Percentiles rank a stretch among this genome's conserved stretches.
Conservation (phyloP, 2,329 filamentous ascomycete species). For the Apiospora sp. region DNA sequence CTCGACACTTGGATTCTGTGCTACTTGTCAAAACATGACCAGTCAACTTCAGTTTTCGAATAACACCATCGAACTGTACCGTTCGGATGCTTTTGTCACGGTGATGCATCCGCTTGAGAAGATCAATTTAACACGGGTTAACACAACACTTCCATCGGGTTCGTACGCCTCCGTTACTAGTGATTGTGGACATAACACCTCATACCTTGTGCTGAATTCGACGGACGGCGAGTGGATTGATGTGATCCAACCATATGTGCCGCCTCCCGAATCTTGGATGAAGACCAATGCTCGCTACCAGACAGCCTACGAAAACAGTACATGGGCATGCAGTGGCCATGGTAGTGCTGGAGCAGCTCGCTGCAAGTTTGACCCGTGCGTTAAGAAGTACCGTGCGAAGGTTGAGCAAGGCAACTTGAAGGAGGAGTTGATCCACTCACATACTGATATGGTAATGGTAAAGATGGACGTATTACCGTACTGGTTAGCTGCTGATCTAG, state of each 20-base stretch:
- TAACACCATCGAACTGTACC: too few species aligned
- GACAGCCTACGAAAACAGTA: neutral
- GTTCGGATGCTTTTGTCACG: too few species aligned
- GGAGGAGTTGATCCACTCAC: neutral
- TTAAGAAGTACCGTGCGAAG: neutral
- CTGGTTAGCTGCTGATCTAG: conserved; percentile 8
- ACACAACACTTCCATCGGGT: conserved; percentile 17
- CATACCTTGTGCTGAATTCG: conserved; percentile 5
- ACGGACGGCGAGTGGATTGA: neutral
- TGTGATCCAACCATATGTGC: too few species aligned
- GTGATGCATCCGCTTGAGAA: too few species aligned
- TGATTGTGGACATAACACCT: too few species aligned
- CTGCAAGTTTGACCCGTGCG: conserved; percentile 6
- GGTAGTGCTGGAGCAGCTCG: conserved; percentile 17
- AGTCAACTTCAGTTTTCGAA: too few species aligned
- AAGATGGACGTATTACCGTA: too few species aligned
- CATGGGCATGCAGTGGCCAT: conserved; percentile 12
- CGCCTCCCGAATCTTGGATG: too few species aligned
- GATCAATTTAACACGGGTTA: too few species aligned
- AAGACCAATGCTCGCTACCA: neutral
- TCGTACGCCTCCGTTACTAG: too few species aligned
- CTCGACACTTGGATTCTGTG: conserved; percentile 22
- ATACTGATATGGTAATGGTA: neutral
- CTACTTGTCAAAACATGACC: too few species aligned
- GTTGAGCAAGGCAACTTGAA: neutral